Conservation (phyloP, 83 land plant species). For the Picea abies region DNA sequence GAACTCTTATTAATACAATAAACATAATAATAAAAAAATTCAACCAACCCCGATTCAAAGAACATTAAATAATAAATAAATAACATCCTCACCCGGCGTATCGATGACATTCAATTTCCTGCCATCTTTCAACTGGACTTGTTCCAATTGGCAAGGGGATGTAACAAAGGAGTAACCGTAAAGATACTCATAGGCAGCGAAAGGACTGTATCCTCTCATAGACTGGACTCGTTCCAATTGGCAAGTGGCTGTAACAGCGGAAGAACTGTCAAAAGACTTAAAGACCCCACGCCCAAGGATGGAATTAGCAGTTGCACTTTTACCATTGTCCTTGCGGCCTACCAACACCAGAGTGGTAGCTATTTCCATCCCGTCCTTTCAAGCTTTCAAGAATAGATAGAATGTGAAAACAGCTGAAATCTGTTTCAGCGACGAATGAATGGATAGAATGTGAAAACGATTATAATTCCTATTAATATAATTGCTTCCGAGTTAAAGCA, state of each 20-base stretch:
- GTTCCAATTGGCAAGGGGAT: too few relatives aligned
- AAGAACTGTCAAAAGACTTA: conserved; percentile 47
- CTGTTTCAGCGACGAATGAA: too few relatives aligned
- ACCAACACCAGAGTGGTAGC: conserved; percentile 71
- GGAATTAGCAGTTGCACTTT: conserved; percentile 89
- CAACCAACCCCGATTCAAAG: not conserved
- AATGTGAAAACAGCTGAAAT: too few relatives aligned
- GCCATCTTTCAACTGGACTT: conserved; percentile 56
- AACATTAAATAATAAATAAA: not conserved
- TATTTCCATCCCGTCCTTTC: conserved; percentile 50
- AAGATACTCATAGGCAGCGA: too few relatives aligned
- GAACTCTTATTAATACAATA: not conserved
- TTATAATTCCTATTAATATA: too few relatives aligned
- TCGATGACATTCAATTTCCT: conserved; percentile 62
- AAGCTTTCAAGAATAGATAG: not conserved
- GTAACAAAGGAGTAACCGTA: too few relatives aligned
- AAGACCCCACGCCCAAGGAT: conserved; percentile 63
- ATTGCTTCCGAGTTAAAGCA: too few relatives aligned
- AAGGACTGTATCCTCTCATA: too few relatives aligned
- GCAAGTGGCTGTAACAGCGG: conserved; percentile 65
- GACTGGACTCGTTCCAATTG: not conserved
- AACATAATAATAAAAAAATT: not conserved
- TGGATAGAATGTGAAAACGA: too few relatives aligned
- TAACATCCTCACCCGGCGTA: conserved; percentile 61
- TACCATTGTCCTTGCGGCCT: conserved; percentile 91